Percentiles rank a stretch among this genome's conserved stretches.
phyloP scores from a whole-genome alignment of 1,139 yeast species.

The Chernovozyma aurita region DNA sequence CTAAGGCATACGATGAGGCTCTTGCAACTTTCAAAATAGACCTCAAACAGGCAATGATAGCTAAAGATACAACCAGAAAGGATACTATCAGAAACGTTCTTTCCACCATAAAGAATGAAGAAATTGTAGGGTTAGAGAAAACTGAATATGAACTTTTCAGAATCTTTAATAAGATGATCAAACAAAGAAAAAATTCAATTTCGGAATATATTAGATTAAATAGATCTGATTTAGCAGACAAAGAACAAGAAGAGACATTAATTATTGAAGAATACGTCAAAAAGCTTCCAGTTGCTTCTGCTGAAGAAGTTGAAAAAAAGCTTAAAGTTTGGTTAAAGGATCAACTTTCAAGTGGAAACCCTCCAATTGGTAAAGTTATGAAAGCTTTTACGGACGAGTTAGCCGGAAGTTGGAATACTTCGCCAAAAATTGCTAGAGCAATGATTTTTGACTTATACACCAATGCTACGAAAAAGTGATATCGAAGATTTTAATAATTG shows the following conservation, averaged over 20 bases:
- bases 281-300: slow-evolving; percentile 15
- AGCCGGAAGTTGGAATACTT: slow-evolving; percentile 4
- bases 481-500: no score
- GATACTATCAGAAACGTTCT: slow-evolving; percentile 54
- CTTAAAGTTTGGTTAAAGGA: slow-evolving; percentile 3
- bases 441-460: slow-evolving; percentile 3
- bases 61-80: slow-evolving; percentile 41
- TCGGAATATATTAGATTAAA: slow-evolving; percentile 13
- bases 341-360: neutral
- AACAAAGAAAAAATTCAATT: slow-evolving; percentile 16
- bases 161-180: slow-evolving; percentile 15
- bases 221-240: slow-evolving; percentile 17
- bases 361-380: slow-evolving; percentile 5
- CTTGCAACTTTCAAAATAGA: slow-evolving; percentile 37
- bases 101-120: slow-evolving; percentile 57
- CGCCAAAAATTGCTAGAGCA: slow-evolving; percentile 6
- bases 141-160: slow-evolving; percentile 13
- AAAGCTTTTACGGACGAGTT: slow-evolving; percentile 1
- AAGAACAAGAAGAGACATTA: slow-evolving; percentile 14
- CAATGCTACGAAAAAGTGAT: no score
- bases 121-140: slow-evolving; percentile 17
- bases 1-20: slow-evolving; percentile 29
- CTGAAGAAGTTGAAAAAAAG: slow-evolving; percentile 11
- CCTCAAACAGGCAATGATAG: slow-evolving; percentile 44
- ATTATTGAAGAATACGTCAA: slow-evolving; percentile 14